Percentiles rank a stretch among this genome's conserved stretches.
Conservation (phyloP, 2,329 filamentous ascomycete genomes). For the Calonectria multiphialidica region DNA sequence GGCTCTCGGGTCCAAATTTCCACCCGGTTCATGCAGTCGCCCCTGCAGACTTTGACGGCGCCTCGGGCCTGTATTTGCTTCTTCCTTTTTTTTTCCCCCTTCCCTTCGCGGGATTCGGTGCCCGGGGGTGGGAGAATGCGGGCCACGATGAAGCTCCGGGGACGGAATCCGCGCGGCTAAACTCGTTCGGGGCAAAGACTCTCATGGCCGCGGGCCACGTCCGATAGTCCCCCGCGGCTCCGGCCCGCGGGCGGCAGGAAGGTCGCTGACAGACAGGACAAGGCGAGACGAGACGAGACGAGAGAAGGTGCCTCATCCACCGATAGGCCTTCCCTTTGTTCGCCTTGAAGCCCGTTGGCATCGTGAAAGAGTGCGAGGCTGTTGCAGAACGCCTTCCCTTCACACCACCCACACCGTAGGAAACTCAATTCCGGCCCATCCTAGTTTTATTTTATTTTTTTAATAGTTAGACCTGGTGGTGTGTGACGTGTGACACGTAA, state of each 20-base stretch:
- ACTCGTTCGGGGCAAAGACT: background rate
- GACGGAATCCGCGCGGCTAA: constrained; percentile 1
- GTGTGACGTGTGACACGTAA: too few species aligned
- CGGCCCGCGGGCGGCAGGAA: background rate
- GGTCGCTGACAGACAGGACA: background rate
- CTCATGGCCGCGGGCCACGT: background rate
- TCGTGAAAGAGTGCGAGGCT: background rate
- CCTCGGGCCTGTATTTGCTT: background rate
- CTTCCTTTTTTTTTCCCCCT: too few species aligned
- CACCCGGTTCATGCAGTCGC: background rate
- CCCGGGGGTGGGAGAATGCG: background rate
- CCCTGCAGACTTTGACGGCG: background rate
- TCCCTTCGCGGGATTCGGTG: background rate
- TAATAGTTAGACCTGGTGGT: too few species aligned
- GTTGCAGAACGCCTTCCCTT: background rate
- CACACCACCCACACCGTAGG: background rate
- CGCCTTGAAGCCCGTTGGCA: background rate
- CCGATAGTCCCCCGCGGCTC: background rate
- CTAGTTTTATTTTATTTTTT: background rate
- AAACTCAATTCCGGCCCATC: background rate
- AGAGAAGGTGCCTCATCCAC: background rate
- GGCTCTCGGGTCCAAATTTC: background rate
- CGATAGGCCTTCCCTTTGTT: background rate
- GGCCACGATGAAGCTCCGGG: constrained; percentile 4
- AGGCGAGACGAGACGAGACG: too few species aligned